Conservation (phyloP, 371 early-diverging fungal genomes). For the Mucor saturninus region DNA sequence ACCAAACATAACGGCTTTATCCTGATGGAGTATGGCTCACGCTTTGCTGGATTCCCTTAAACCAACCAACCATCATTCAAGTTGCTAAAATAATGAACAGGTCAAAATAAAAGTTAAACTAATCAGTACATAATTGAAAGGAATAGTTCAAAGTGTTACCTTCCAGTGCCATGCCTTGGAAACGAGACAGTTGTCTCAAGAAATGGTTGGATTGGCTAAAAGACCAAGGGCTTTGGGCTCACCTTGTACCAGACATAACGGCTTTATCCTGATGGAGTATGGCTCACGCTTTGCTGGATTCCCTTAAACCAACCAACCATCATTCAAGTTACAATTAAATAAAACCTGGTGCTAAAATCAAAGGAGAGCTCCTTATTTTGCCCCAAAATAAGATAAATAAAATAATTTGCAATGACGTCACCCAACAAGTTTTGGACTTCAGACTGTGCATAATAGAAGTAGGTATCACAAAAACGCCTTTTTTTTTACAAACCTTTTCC, state of each 20-base stretch:
- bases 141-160: slow-evolving; percentile 15
- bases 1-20: too few species aligned
- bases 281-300: slow-evolving; percentile 20
- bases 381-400: too few species aligned
- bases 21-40: too few species aligned
- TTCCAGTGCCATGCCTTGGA: slow-evolving; percentile 12
- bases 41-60: too few species aligned
- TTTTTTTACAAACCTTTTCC: slow-evolving; percentile 18
- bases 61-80: too few species aligned
- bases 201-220: slow-evolving; percentile 19
- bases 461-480: slow-evolving; percentile 7
- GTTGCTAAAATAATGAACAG: too few species aligned
- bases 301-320: slow-evolving; percentile 19
- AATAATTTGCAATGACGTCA: slow-evolving; percentile 6
- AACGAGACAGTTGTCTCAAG: slow-evolving; percentile 17
- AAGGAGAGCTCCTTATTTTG: not conserved
- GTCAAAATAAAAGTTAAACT: slow-evolving; percentile 3
- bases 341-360: slow-evolving; percentile 13
- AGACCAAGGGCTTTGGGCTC: slow-evolving; percentile 18
- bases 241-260: slow-evolving; percentile 18
- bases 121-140: slow-evolving; percentile 6
- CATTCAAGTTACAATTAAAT: slow-evolving; percentile 15
- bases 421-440: slow-evolving; percentile 1
- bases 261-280: slow-evolving; percentile 21
- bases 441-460: slow-evolving; percentile 9